Percentiles rank a stretch among this genome's conserved stretches.
These are phyloP conservation scores for Atkinsonella texensis DNA, from an alignment of 2,329 filamentous ascomycete species.

Conservation along the genomic window DNA sequence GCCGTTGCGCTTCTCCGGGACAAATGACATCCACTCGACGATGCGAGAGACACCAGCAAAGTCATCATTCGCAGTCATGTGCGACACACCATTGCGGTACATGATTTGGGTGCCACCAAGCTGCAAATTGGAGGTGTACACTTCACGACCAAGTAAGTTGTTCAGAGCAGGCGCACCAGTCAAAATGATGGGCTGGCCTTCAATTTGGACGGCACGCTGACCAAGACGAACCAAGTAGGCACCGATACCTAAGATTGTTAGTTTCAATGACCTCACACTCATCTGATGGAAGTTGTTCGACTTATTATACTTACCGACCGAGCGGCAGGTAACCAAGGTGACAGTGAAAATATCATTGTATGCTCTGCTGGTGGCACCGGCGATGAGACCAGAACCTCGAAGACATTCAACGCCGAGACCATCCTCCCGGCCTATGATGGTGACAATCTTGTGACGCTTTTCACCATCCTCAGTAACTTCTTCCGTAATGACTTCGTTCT, in stretches of 20 bases:
- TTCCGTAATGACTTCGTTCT: constrained; percentile 66
- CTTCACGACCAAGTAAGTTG: constrained; percentile 93
- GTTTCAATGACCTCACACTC: neutral
- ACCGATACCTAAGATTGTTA: constrained; percentile 57
- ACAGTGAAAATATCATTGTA: constrained; percentile 99
- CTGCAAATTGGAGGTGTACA: constrained; percentile 98
- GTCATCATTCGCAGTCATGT: constrained; percentile 96
- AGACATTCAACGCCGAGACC: constrained; percentile 96
- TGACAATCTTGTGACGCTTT: constrained; percentile 85
- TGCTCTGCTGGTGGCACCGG: constrained; percentile 88
- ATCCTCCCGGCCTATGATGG: constrained; percentile 85
- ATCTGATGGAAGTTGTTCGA: neutral
- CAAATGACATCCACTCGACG: constrained; percentile 94
- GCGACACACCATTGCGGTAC: constrained; percentile 99
- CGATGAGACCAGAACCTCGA: constrained; percentile 93
- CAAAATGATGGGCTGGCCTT: constrained; percentile 96
- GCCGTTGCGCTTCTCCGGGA: constrained; percentile 88
- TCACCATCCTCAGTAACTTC: constrained; percentile 76
- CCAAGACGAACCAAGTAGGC: constrained; percentile 97
- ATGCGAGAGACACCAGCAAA: constrained; percentile 97
- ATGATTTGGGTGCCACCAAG: constrained; percentile 99
- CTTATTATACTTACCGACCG: constrained; percentile 57
- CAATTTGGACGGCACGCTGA: constrained; percentile 96
- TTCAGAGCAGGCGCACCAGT: constrained; percentile 96
- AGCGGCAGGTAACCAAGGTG: constrained; percentile 93